Evolutionary conservation across 768 basidiomycete genomes (phyloP).

Genomic region (Suillus luteus): DNA sequence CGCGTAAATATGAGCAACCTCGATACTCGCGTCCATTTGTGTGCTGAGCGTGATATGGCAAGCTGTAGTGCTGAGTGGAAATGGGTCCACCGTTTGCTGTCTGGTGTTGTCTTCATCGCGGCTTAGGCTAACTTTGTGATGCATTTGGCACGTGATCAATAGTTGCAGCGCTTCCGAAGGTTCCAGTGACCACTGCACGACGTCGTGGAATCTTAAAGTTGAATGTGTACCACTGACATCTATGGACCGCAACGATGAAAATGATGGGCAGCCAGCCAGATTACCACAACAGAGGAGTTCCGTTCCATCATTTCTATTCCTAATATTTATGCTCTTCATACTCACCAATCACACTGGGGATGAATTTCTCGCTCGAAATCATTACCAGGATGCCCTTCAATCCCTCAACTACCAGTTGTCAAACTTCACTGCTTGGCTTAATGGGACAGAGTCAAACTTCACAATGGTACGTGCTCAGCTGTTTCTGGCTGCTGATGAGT

Average conservation of each 20-base stretch:
- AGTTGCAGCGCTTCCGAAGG: background rate
- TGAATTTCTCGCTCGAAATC: slow-evolving; percentile 61
- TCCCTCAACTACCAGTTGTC: slow-evolving; percentile 58
- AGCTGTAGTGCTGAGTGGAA: slow-evolving; percentile 54
- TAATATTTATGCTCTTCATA: slow-evolving; percentile 75
- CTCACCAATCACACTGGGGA: slow-evolving; percentile 75
- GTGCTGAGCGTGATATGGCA: slow-evolving; percentile 52
- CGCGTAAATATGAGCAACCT: background rate
- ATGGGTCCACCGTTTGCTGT: slow-evolving; percentile 52
- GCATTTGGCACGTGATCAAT: slow-evolving; percentile 27
- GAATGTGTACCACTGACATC: slow-evolving; percentile 6
- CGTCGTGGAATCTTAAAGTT: background rate
- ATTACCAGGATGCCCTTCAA: slow-evolving; percentile 66
- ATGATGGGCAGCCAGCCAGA: slow-evolving; percentile 18
- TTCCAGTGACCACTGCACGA: background rate
- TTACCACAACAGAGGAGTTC: slow-evolving; percentile 55
- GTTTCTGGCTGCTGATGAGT: background rate
- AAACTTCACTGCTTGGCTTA: slow-evolving; percentile 79
- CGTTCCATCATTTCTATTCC: slow-evolving; percentile 71
- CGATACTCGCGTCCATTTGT: slow-evolving; percentile 53
- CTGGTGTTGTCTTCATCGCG: slow-evolving; percentile 22
- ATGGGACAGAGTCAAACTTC: slow-evolving; percentile 66
- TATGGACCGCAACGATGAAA: slow-evolving; percentile 36
- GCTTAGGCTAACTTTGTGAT: background rate
- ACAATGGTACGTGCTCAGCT: slow-evolving; percentile 49